These are phyloP conservation scores for Fusarium chlamydosporum DNA, from an alignment of 2,329 filamentous ascomycete species.

Conservation along the genomic window DNA sequence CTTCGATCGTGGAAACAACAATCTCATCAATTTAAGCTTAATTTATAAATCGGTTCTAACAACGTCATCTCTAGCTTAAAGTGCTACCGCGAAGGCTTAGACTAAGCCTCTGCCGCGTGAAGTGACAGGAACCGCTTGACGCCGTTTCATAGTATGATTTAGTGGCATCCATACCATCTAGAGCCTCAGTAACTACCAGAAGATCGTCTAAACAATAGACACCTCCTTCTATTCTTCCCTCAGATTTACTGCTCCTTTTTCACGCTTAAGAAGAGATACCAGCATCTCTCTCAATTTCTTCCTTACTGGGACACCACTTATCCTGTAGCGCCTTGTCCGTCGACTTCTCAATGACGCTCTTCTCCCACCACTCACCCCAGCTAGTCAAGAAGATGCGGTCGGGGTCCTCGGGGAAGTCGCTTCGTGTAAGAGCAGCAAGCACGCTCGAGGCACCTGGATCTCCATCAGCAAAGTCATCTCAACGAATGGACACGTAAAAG, in stretches of 20 bases:
- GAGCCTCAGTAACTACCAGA: neutral
- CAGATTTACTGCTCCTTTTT: neutral
- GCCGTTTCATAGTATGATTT: neutral
- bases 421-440: constrained; percentile 59
- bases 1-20: neutral
- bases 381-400: constrained; percentile 68
- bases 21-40: neutral
- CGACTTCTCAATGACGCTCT: constrained; percentile 57
- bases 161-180: neutral
- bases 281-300: constrained; percentile 64
- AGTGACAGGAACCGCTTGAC: neutral
- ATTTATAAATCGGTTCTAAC: neutral
- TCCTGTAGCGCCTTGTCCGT: constrained; percentile 65
- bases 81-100: neutral
- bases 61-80: neutral
- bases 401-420: constrained; percentile 65
- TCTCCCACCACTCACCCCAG: constrained; percentile 70
- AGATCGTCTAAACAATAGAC: neutral
- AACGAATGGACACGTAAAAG: neutral
- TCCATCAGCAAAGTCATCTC: constrained; percentile 25
- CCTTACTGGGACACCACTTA: constrained; percentile 64
- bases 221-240: neutral
- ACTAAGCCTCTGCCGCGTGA: constrained; percentile 3
- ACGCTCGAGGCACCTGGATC: constrained; percentile 61
- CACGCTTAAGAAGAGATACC: constrained; percentile 33